These are phyloP conservation scores for Monosporascus sp. DNA, from an alignment of 2,329 filamentous ascomycete species.

Conservation along the genomic window DNA sequence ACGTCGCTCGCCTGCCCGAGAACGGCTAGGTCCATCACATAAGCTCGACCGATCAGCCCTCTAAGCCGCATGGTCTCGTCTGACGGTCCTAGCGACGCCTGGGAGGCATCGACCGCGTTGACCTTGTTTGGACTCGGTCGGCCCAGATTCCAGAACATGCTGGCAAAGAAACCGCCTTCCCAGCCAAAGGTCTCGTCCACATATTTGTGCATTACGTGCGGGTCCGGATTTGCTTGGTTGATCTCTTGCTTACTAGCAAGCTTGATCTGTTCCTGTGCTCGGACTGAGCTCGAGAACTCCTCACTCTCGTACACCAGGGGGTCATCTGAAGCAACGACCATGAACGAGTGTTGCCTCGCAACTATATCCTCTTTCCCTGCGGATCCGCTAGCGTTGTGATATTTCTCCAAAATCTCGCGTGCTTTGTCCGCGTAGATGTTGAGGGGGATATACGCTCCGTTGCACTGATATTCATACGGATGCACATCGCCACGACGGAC, in stretches of 20 bases:
- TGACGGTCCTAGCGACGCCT: constrained; percentile 32
- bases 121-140: constrained; percentile 34
- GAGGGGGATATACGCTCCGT: constrained; percentile 71
- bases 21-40: constrained; percentile 74
- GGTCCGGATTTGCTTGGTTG: constrained; percentile 36
- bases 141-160: constrained; percentile 77
- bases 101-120: constrained; percentile 27
- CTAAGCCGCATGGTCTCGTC: constrained; percentile 60
- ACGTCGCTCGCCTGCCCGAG: constrained; percentile 62
- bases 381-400: constrained; percentile 36
- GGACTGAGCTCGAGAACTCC: constrained; percentile 53
- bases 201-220: constrained; percentile 55
- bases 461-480: constrained; percentile 71
- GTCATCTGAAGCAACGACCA: constrained; percentile 74
- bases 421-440: constrained; percentile 61
- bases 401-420: constrained; percentile 45
- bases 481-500: constrained; percentile 76
- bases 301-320: constrained; percentile 64
- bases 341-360: constrained; percentile 39
- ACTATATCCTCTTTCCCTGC: constrained; percentile 29
- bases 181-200: constrained; percentile 75
- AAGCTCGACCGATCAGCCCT: constrained; percentile 72
- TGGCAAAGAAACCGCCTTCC: constrained; percentile 81
- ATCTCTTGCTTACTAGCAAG: constrained; percentile 60
- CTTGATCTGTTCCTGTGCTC: constrained; percentile 71